Conservation (phyloP, 2,329 filamentous ascomycete genomes). For the Falciphora oryzae region DNA sequence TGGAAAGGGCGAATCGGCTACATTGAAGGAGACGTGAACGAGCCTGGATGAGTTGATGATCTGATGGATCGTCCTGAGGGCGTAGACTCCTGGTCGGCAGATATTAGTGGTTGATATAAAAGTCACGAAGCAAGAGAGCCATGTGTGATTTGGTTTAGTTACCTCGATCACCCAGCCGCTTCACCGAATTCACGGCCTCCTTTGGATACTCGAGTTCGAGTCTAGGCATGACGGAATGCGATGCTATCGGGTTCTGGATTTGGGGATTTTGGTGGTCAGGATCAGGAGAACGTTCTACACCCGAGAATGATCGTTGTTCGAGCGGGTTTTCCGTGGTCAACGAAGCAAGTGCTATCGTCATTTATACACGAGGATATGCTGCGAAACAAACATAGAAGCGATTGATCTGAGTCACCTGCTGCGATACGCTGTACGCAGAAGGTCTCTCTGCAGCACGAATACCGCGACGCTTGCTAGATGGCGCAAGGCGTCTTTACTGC, state of each 20-base stretch:
- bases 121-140: not conserved
- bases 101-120: not conserved
- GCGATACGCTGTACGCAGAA: not conserved
- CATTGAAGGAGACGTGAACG: conserved; percentile 73
- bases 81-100: conserved; percentile 57
- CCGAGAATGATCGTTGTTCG: not conserved
- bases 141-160: conserved; percentile 11
- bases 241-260: not conserved
- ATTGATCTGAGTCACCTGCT: not conserved
- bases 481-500: not conserved
- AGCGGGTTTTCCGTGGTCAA: not conserved
- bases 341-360: not conserved
- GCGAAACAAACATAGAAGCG: not conserved
- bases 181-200: conserved; percentile 57
- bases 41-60: conserved; percentile 72
- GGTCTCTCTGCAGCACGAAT: not conserved
- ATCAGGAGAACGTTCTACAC: no score
- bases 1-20: conserved; percentile 62
- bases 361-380: not conserved
- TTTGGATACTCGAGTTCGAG: conserved; percentile 55
- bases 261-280: not conserved
- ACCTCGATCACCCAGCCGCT: conserved; percentile 62
- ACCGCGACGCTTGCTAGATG: not conserved
- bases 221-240: conserved; percentile 33
- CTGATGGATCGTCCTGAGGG: conserved; percentile 64